Base-by-base conservation (phyloP, 768 basidiomycete species). In the Pholiota microspora region DNA sequence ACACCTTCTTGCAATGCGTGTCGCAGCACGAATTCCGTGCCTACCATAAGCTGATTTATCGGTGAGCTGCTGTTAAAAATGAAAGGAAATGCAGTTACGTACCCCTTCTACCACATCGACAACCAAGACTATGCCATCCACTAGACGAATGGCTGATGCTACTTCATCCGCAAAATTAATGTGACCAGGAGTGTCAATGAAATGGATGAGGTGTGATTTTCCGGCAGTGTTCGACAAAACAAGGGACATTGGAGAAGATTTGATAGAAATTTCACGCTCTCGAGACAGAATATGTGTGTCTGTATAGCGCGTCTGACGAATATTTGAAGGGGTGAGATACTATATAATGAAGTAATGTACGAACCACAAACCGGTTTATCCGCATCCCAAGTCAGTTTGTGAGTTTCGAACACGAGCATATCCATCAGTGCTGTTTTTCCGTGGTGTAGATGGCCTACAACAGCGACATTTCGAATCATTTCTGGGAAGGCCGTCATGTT, bases 41-140 rank as follows among this genome's bases (percentile, higher is more conserved):
- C 91, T 56, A 92, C 88, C 94, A 98, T 96, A 59, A 94, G 77
- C 92, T 93, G n/a, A n/a, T n/a, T n/a, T n/a, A n/a, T n/a, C n/a
- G n/a, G n/a, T n/a, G n/a, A n/a, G n/a, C n/a, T n/a, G n/a, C n/a
- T n/a, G n/a, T n/a, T n/a, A 64, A 51, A n/a, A 18, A 45, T n/a
- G 31, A 23, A 38, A 57, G 50, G 24, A 31, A 49, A 38, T 10
- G n/a, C n/a, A n/a, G 9, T 10, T 21, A 73, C 87, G 66, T 67
- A 96, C 96, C 62, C 97, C 97, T 76, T 98, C 97, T 4, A 98
- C 91, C n/a, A 92, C 97, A 64, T 99, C 97, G 2, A 99, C 95
- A 0, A 98, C 95, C 21, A 99, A 72, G 1, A 98, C 71, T 42
- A 97, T 85, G 29, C 97, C 97, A 67, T 99, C 97, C 15, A 83